Evolutionary conservation across 2,329 filamentous ascomycete species (phyloP), one percentile per base, ranked within the genome.

Genomic region (Ceratocystis alfenasii): DNA sequence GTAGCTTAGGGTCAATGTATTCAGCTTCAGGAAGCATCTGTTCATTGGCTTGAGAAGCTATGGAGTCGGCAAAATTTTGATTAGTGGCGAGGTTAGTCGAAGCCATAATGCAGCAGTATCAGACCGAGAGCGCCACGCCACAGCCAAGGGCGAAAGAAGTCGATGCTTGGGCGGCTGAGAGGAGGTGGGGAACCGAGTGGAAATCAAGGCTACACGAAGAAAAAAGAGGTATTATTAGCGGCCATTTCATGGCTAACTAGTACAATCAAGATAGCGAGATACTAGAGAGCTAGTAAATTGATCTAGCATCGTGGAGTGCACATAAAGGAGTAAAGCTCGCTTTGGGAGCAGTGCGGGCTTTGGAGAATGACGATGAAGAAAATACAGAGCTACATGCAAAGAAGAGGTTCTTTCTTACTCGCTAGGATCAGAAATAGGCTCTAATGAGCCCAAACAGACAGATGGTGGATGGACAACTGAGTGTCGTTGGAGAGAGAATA

Each of bases 1-100:
- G 61, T 3, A 63, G 45, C 15, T 63, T 63, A 33, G 61, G 61
- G 41, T 63, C 61, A 33, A 63, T 63, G 28, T 15, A 36, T 44
- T 17, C 45, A 33, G 44, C 25, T 10, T n/a, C 5, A 63, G 30
- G n/a, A 30, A 30, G 41, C 6, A 25, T 30, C 25, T 60, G 30
- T 44, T 62, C 25, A 41, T 25, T 30, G 41, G 65, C 50, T 36
- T 33, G n/a, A 28, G 28, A 17, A 10, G 15, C n/a, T 12, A 46
- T 33, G 53, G 22, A n/a, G 28, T 53, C 20, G 8, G 20, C 25
- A 53, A 53, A n/a, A 3, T 20, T 5, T 8, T n/a, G 28, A 33
- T 36, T 30, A 33, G 28, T n/a, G 22, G 15, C 28, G 17, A 59
- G 53, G 28, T 59, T 59, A 8, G 53, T 59, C 15, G 15, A 33